phyloP scores from a whole-genome alignment of 805 yeast species.

The Lipomyces spencermartinsiae region DNA sequence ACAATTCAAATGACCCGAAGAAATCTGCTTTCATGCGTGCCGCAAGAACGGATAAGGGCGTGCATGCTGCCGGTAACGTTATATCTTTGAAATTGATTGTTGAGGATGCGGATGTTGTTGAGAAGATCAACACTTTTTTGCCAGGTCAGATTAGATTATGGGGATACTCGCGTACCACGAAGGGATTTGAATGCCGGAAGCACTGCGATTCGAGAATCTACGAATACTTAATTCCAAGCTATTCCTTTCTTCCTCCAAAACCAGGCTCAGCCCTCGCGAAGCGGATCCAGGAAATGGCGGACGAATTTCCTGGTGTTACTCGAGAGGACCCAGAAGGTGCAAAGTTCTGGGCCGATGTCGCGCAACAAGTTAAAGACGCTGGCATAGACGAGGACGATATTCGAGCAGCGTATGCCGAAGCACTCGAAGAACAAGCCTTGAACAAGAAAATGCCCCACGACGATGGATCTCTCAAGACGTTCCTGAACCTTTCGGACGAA shows the following conservation, averaged over 20 bases:
- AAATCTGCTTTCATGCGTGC: slow-evolving; percentile 75
- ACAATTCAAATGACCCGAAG: slow-evolving; percentile 85
- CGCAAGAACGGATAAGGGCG: slow-evolving; percentile 90
- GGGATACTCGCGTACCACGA: slow-evolving; percentile 90
- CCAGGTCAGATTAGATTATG: slow-evolving; percentile 91
- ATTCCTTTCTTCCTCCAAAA: slow-evolving; percentile 88
- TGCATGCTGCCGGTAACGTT: slow-evolving; percentile 96
- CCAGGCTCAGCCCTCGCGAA: slow-evolving; percentile 68
- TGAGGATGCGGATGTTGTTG: slow-evolving; percentile 76
- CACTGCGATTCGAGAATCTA: slow-evolving; percentile 95
- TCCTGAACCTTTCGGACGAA: slow-evolving; percentile 24
- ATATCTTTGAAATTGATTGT: slow-evolving; percentile 81
- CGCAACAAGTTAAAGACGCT: slow-evolving; percentile 13
- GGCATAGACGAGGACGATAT: slow-evolving; percentile 37
- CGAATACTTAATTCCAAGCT: slow-evolving; percentile 92
- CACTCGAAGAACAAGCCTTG: slow-evolving; percentile 9
- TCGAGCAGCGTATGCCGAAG: slow-evolving; percentile 37
- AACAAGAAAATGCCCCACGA: slow-evolving; percentile 46
- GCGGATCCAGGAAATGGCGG: slow-evolving; percentile 14
- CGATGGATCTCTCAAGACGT: slow-evolving; percentile 19
- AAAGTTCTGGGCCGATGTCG: slow-evolving; percentile 24
- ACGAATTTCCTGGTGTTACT: slow-evolving; percentile 20
- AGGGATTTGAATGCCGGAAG: slow-evolving; percentile 91
- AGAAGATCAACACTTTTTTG: slow-evolving; percentile 71
- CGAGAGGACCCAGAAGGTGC: slow-evolving; percentile 29